Base-by-base conservation (phyloP, 2,329 filamentous ascomycete genomes). In the Leptosphaerulina australis region DNA sequence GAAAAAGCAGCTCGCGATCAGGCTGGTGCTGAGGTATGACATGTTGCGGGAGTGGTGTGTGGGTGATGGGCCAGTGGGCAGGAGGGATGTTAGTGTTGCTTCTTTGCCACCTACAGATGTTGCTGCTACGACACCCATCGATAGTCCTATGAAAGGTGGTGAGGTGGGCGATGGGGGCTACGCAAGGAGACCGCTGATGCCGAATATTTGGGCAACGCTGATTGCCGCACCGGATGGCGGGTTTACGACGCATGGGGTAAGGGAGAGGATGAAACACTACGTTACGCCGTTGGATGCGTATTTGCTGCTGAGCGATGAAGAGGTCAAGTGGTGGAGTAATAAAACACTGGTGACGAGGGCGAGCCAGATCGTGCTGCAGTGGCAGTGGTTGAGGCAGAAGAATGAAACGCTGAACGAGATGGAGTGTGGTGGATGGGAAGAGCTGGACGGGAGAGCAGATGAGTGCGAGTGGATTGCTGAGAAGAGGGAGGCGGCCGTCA, bases 251-350 rank as follows among this genome's bases (percentile, higher is more conserved):
- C 45, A 56, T 14, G 59, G 48, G 3, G 51, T 66, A 7, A 28
- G 49, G 9, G 64, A 67, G 20, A 49, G 60, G 15, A 68, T 70
- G 67, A 60, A 57, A 30, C 67, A 70, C 22, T 64, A 68, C 29
- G 44, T 66, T n/a, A 68, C 65, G 1, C 58, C 44, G 1, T 31
- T 70, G 18, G 67, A 70, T 22, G 17, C 28, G 3, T 58, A 59
- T 30, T 35, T 70, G 5, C 6, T 70, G 5, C 34, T 68, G 12
- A 46, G 12, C 0, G 63, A 68, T 31, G 56, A 60, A 6, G 45
- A 58, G 17, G 59, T 66, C 1, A 51, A 22, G 8, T 20, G 7
- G 1, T 68, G 63, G 65, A 46, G 41, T 8, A 40, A 44, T 12
- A 17, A 17, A 11, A 37, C 5, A 21, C 21, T 64, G 31, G 12